Percentiles rank a stretch among this genome's conserved stretches.
These are phyloP conservation scores for Populus hybrid DNA, from an alignment of 441 rosid species.

Conservation along the genomic window DNA sequence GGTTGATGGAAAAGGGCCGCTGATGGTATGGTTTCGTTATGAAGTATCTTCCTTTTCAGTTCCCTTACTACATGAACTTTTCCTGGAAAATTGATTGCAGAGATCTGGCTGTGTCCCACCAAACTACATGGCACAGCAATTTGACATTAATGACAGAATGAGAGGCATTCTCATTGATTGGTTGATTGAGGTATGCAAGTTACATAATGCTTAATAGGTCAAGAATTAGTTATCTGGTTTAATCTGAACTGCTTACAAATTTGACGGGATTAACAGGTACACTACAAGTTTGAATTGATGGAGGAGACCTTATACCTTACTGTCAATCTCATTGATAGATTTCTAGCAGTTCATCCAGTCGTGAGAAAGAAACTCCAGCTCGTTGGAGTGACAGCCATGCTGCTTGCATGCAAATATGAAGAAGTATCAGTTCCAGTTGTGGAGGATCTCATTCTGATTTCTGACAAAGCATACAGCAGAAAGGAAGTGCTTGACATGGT, in stretches of 20 bases:
- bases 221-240: not conserved
- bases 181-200: constrained; percentile 75
- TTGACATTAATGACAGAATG: constrained; percentile 83
- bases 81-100: constrained; percentile 36
- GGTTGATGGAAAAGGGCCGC: not conserved
- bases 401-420: constrained; percentile 94
- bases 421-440: constrained; percentile 91
- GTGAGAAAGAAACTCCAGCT: constrained; percentile 90
- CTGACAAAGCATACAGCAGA: constrained; percentile 81
- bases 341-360: constrained; percentile 61
- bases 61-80: not conserved
- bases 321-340: constrained; percentile 87
- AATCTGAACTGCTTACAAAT: constrained; percentile 13
- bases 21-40: not conserved
- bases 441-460: constrained; percentile 76
- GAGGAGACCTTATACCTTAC: constrained; percentile 91
- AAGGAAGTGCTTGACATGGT: constrained; percentile 86
- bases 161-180: constrained; percentile 95
- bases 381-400: constrained; percentile 88
- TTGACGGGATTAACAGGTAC: constrained; percentile 58
- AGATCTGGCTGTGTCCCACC: constrained; percentile 47
- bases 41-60: not conserved
- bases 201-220: not conserved
- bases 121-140: constrained; percentile 73
- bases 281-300: constrained; percentile 89